Evolutionary conservation across 2,329 filamentous ascomycete species (phyloP), one percentile per base, ranked within the genome.

Genomic region (Colletotrichum shisoi): DNA sequence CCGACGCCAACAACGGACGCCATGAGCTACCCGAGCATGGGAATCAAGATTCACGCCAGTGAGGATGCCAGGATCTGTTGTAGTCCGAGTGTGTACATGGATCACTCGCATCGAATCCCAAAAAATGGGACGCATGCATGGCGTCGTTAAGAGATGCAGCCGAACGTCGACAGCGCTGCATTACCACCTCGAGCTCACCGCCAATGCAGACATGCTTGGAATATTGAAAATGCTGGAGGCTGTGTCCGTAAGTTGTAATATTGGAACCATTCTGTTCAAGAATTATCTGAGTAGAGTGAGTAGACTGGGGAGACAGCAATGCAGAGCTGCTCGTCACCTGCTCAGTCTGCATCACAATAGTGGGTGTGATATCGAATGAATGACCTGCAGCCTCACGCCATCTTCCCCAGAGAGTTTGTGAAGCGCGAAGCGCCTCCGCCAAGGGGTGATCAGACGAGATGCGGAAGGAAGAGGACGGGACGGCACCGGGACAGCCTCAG

Each of bases 401-500:
- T 3, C 3, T 52, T 19, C 48, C 17, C 48, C 27, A 17, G 17
- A 52, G 11, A 15, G 27, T 37, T 52, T 8, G 17, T 7, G 17
- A 34, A 31, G 49, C 17, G 9, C 49, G 12, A 17, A 19, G 17
- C 4, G 15, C 27, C 17, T 13, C n/a, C 8, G 9, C 17, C 17
- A 37, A n/a, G 31, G 27, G 49, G 49, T 37, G 24, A 31, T 37
- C 49, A 52, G 49, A 52, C 9, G 27, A 34, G 48, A 34, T 8
- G 48, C 48, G 27, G 48, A 34, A 51, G 27, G 27, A 19, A 37
- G 11, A 51, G 48, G 17, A 37, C 49, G 49, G 49, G 27, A 52
- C 49, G 49, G 31, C 17, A 31, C 9, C 49, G 49, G 27, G 49
- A 3, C 49, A 34, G 49, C 49, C 49, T 37, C 49, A 52, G 17